These are phyloP conservation scores for Geranomyces variabilis DNA, from an alignment of 192 early-diverging fungal genomes.

Conservation along the genomic window DNA sequence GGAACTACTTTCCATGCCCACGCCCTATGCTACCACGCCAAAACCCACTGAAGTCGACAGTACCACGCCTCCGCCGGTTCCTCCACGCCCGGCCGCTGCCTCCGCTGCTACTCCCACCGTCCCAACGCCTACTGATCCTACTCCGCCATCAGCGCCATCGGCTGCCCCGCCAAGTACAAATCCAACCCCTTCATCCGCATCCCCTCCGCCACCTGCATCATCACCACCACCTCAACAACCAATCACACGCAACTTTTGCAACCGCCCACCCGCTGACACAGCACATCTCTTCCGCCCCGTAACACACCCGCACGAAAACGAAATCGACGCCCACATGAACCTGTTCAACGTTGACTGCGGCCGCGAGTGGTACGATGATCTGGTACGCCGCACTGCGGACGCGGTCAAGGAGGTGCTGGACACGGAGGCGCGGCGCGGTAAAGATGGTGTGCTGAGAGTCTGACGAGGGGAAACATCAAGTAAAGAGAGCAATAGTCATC, in stretches of 20 bases:
- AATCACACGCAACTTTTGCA: slow-evolving; percentile 37
- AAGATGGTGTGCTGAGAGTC: not conserved
- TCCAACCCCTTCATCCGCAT: not conserved
- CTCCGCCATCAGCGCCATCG: no score
- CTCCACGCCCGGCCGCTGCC: not conserved
- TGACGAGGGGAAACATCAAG: no score
- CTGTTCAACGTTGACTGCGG: slow-evolving; percentile 33
- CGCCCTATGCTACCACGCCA: not conserved
- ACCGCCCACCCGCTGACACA: slow-evolving; percentile 34
- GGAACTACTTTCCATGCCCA: not conserved
- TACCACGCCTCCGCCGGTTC: not conserved
- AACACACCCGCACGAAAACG: slow-evolving; percentile 34
- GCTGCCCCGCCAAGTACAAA: no score
- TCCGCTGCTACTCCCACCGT: not conserved
- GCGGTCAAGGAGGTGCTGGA: not conserved
- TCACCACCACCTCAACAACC: slow-evolving; percentile 12
- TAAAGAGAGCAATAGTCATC: no score
- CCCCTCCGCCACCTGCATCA: not conserved
- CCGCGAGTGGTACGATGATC: slow-evolving; percentile 4
- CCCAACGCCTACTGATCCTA: no score
- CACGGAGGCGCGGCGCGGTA: not conserved
- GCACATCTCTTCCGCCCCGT: slow-evolving; percentile 36
- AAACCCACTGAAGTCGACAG: not conserved
- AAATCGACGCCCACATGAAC: slow-evolving; percentile 54
- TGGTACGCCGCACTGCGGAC: not conserved